Percentiles rank a stretch among this genome's conserved stretches.
Evolutionary conservation across 495 filamentous ascomycete species (phyloP).

Genomic region (Aspergillus indologenus): DNA sequence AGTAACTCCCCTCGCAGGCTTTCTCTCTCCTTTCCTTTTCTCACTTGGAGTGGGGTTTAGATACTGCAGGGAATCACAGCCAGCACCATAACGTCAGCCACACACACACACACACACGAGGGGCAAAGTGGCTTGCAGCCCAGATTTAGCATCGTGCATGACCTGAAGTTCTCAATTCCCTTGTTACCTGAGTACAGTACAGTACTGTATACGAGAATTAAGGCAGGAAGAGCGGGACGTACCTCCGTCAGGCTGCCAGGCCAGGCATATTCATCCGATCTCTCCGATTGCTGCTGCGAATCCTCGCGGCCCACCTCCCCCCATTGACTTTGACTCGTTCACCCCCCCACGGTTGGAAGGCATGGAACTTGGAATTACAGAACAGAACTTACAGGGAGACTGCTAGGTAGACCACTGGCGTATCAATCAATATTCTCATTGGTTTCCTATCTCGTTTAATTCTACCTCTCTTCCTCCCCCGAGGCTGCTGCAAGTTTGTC

Average conservation of each 20-base stretch:
- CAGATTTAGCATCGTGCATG: neutral
- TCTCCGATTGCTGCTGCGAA: neutral
- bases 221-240: no score
- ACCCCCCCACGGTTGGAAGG: neutral
- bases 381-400: neutral
- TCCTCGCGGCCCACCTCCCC: neutral
- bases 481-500: neutral
- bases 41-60: neutral
- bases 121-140: neutral
- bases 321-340: no score
- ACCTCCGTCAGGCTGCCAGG: no score
- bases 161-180: neutral
- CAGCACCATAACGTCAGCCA: neutral
- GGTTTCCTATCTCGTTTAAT: constrained; percentile 1
- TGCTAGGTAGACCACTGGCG: neutral
- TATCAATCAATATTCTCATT: constrained; percentile 1
- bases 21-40: neutral
- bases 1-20: no score
- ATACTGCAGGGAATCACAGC: neutral
- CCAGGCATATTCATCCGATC: neutral
- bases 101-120: neutral
- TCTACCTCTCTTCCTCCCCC: neutral
- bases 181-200: no score
- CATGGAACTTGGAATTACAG: constrained; percentile 3
- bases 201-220: no score